Percentiles rank a stretch among this genome's conserved stretches.
Evolutionary conservation across 2,329 filamentous ascomycete genomes (phyloP).

Genomic region (Geosmithia flava): DNA sequence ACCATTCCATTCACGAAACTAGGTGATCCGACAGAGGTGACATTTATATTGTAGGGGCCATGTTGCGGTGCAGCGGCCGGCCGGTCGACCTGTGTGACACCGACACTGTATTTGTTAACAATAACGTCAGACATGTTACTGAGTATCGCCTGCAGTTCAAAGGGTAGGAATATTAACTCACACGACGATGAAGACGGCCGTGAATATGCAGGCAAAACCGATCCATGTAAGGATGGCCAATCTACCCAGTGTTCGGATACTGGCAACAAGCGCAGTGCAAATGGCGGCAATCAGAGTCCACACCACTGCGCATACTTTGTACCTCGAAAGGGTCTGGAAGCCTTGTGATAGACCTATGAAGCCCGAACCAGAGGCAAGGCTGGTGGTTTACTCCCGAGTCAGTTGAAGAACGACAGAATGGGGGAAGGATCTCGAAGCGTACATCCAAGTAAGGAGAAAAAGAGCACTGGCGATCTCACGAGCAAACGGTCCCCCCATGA

Average conservation of each 20-base stretch:
- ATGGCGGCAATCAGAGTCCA: slow-evolving; percentile 11
- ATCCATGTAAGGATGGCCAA: slow-evolving; percentile 16
- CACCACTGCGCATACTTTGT: slow-evolving; percentile 8
- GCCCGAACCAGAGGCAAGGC: slow-evolving; percentile 9
- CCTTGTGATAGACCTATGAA: slow-evolving; percentile 11
- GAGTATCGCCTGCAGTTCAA: background rate
- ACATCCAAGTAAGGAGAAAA: slow-evolving; percentile 12
- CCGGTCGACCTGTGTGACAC: slow-evolving; percentile 10
- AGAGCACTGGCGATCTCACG: slow-evolving; percentile 9
- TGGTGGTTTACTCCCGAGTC: background rate
- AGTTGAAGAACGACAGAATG: background rate
- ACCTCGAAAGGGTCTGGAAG: slow-evolving; percentile 8
- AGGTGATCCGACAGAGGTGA: slow-evolving; percentile 8
- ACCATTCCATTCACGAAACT: slow-evolving; percentile 10
- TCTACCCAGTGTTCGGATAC: slow-evolving; percentile 13
- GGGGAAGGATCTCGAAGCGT: background rate
- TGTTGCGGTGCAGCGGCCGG: slow-evolving; percentile 5
- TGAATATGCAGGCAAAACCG: slow-evolving; percentile 13
- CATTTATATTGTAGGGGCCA: slow-evolving; percentile 17
- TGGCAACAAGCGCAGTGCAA: slow-evolving; percentile 12
- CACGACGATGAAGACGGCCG: slow-evolving; percentile 14
- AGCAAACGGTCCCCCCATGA: slow-evolving; percentile 10
- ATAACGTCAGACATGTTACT: background rate
- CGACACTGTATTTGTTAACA: slow-evolving; percentile 6
- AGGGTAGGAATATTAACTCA: slow-evolving; percentile 4